phyloP scores from a whole-genome alignment of 768 basidiomycete species.

The Mycena metata region DNA sequence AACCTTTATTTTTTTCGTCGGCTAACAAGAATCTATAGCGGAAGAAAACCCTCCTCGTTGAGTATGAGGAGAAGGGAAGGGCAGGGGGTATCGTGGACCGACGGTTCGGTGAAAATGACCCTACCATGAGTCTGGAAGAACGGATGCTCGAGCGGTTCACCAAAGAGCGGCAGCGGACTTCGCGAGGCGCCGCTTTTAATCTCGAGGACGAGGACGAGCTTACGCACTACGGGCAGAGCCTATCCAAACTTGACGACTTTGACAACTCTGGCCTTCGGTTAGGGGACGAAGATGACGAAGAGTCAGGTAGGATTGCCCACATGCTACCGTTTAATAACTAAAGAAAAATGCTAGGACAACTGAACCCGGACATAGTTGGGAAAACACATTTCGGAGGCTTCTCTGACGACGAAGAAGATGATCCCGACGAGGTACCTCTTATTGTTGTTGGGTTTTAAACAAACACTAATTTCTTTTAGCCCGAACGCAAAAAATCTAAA shows the following conservation, averaged over 20 bases:
- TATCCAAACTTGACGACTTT: conserved; percentile 89
- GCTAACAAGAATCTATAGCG: conserved; percentile 62
- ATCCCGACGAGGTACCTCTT: conserved; percentile 57
- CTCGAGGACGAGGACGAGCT: conserved; percentile 93
- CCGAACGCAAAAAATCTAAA: conserved; percentile 89
- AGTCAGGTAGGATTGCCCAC: conserved; percentile 51
- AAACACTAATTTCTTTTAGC: conserved; percentile 51
- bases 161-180: conserved; percentile 83
- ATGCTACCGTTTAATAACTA: background rate
- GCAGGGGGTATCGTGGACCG: conserved; percentile 93
- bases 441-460: conserved; percentile 8
- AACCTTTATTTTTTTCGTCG: conserved; percentile 3
- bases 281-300: conserved; percentile 72
- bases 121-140: conserved; percentile 93
- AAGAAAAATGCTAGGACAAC: conserved; percentile 65
- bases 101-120: conserved; percentile 96
- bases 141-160: conserved; percentile 98
- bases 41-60: conserved; percentile 89
- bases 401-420: conserved; percentile 71
- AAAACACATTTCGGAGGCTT: conserved; percentile 91
- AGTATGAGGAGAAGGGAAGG: conserved; percentile 84
- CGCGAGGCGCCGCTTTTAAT: conserved; percentile 86
- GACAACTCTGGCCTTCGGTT: conserved; percentile 75
- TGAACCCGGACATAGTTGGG: conserved; percentile 76
- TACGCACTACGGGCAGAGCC: conserved; percentile 91